Evolutionary conservation across 1,284 basidiomycete genomes (phyloP).

Genomic region (Rhodotorula sp.): DNA sequence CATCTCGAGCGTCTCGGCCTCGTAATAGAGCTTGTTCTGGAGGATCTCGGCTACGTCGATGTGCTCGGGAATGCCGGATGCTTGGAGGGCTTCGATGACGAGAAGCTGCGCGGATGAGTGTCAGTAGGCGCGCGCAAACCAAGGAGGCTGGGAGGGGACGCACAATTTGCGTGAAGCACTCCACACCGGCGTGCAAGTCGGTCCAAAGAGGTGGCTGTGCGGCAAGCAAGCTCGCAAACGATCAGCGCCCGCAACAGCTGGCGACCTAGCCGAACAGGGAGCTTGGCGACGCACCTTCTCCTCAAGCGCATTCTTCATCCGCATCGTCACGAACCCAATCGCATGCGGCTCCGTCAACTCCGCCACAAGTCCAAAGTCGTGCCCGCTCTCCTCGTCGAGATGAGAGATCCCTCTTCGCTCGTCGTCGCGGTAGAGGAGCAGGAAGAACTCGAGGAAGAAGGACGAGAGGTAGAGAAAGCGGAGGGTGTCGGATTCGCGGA

Average conservation of each 20-base stretch:
- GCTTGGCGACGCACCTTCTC: constrained; percentile 64
- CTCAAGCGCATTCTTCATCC: constrained; percentile 83
- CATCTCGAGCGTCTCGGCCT: constrained; percentile 85
- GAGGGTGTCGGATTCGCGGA: constrained; percentile 84
- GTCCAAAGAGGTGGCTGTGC: constrained; percentile 80
- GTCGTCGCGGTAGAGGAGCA: constrained; percentile 49
- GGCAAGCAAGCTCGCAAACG: not conserved
- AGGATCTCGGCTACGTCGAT: constrained; percentile 72
- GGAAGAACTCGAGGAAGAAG: constrained; percentile 88
- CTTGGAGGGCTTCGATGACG: constrained; percentile 68
- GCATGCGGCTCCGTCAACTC: constrained; percentile 80
- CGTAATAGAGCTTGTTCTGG: constrained; percentile 87
- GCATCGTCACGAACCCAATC: constrained; percentile 80
- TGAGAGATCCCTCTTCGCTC: constrained; percentile 36
- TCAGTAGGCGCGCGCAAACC: not conserved
- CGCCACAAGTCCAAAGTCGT: constrained; percentile 71
- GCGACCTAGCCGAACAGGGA: too few relatives aligned
- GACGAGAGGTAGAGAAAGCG: constrained; percentile 76
- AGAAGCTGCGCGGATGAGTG: constrained; percentile 57
- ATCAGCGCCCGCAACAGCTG: not conserved
- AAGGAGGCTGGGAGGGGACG: constrained; percentile 23
- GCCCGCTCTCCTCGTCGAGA: constrained; percentile 49
- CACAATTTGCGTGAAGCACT: constrained; percentile 81
- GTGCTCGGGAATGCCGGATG: constrained; percentile 58
- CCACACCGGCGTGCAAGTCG: constrained; percentile 89